Base-by-base conservation (phyloP, 176 grass and related monocot species). In the Thinopyrum elongatum region DNA sequence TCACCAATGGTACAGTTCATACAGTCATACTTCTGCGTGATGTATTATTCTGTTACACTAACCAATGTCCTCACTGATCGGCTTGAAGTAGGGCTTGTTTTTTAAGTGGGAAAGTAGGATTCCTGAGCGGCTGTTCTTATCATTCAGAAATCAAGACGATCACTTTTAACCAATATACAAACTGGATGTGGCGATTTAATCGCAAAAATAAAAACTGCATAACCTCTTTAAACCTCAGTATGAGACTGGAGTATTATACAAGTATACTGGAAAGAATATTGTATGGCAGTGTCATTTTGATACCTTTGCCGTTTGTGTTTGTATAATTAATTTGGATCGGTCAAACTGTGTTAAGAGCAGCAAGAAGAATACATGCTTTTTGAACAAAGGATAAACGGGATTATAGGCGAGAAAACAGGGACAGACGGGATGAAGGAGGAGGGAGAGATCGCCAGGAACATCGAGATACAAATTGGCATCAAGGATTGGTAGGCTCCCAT, bases 331-430 rank as follows among this genome's bases (percentile, higher is more conserved):
- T 79, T 39, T 59, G 42, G 61, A 8, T 58, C 25, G 58, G 7
- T 59, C 70, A 12, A 66, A 39, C 16, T 59, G 26, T 83, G 53
- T 65, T 71, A 78, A 69, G 51, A 31, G 64, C 89, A 91, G 92
- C 83, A 87, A 83, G 87, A 91, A 77, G 89, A 94, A 17, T 94
- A 91, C 60, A 64, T 61, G 86, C n/a, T 59, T 28, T 94, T 89
- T n/a, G 63, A 82, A 73, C 62, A 82, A 86, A 65, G 64, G 41
- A n/a, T 91, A 84, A 79, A 80, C 36, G 55, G 77, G 86, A 89
- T 74, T 35, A 34, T 70, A 57, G 77, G 75, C 5, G 63, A 78
- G 11, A 41, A 36, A 76, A 75, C 51, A 29, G 10, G 16, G 67
- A 68, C 61, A 65, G 63, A 0, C 49, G 49, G 19, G 49, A 19